These are phyloP conservation scores for Chlamydomonas reinhardtii DNA, from an alignment of 163 green algal genomes.

Conservation along the genomic window DNA sequence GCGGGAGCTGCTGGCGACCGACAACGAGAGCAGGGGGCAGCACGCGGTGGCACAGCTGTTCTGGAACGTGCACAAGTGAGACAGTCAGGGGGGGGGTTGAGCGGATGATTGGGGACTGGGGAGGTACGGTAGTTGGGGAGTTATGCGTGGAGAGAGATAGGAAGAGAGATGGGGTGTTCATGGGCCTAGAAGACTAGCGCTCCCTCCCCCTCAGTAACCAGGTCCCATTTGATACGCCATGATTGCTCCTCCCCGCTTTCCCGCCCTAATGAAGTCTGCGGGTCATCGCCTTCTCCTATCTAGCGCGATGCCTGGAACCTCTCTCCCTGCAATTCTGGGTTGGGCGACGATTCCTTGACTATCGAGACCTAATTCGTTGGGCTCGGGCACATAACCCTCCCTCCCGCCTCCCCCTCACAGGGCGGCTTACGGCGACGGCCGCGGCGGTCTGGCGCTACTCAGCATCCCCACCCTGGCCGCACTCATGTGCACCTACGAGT, in stretches of 20 bases:
- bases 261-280: too few species aligned
- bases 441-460: slow-evolving; percentile 16
- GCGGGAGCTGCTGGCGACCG: neutral
- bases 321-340: too few species aligned
- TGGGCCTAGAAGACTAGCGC: too few species aligned
- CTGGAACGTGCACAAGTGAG: slow-evolving; percentile 40
- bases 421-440: slow-evolving; percentile 5
- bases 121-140: neutral
- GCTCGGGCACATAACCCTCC: too few species aligned
- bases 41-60: slow-evolving; percentile 36
- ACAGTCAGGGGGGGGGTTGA: neutral
- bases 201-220: too few species aligned
- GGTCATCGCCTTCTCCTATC: too few species aligned
- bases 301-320: too few species aligned
- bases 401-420: neutral
- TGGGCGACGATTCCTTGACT: too few species aligned
- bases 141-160: neutral
- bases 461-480: neutral
- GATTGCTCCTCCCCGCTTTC: too few species aligned
- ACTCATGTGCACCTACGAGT: slow-evolving; percentile 10
- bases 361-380: too few species aligned
- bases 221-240: too few species aligned
- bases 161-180: too few species aligned
- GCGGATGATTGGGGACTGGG: neutral
- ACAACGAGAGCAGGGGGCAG: neutral